Evolutionary conservation across 768 basidiomycete genomes (phyloP), one percentile per base, ranked within the genome.

Genomic region (Hemileccinum impolitum): DNA sequence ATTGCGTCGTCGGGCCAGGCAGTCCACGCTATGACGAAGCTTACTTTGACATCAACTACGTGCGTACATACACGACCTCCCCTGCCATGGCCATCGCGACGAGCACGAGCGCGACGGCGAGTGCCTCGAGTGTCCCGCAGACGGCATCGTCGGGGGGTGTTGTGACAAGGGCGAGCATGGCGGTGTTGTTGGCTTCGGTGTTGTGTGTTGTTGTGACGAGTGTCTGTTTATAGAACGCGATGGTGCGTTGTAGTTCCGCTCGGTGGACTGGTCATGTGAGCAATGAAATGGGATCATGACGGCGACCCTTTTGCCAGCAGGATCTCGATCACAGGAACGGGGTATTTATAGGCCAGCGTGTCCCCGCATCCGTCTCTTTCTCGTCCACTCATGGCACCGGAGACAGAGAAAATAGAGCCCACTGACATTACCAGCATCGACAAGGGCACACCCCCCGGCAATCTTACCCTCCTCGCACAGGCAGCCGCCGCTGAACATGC

Each of bases 11-110:
- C 6, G 78, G 80, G 12, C 65, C 75, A 8, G 79, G 79, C 13
- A 72, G 74, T 47, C 76, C 75, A n/a, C 74, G 73, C 45, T 83
- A 74, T 63, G 78, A 78, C 64, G 55, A 73, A 13, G 81, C 82
- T 1, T 84, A 79, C 66, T 90, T 87, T 56, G 84, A 87, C 64
- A 72, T 89, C 58, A 72, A 74, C 45, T 82, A 82, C 53, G 67
- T 90, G 26, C 80, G 82, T 15, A 79, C 81, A 11, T 87, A 84
- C 61, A 70, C 74, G 13, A 75, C 70, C 0, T 14, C 28, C 4
- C 3, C 13, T 4, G 47, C 36, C 23, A 39, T 14, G 9, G 51
- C 58, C 2, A 34, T 49, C 17, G 7, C 58, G 11, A 56, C 65
- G 10, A 4, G 18, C 13, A 23, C 50, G 17, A 28, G 21, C 25